Percentiles rank a stretch among this genome's conserved stretches.
These are phyloP conservation scores for Zygnema circumcarinatum DNA, from an alignment of 139 green algal species.

Conservation along the genomic window DNA sequence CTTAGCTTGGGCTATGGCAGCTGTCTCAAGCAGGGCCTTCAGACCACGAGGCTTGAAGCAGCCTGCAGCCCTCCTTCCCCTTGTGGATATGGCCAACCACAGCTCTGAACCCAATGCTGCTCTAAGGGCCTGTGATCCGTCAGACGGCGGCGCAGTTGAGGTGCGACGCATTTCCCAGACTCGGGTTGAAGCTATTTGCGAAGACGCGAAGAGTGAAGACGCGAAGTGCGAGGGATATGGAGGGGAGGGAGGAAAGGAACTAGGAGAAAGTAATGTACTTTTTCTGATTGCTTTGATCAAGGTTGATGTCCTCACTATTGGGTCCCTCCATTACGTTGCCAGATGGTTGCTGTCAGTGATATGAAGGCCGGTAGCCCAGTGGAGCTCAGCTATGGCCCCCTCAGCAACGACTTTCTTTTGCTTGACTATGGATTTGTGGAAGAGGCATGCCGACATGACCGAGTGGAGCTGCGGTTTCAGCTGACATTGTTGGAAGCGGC, in stretches of 20 bases:
- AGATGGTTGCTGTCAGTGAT: constrained; percentile 19
- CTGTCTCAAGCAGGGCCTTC: constrained; percentile 40
- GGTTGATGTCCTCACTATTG: no score
- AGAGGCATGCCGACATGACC: constrained; percentile 76
- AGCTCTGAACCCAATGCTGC: constrained; percentile 9
- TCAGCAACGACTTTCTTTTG: constrained; percentile 88
- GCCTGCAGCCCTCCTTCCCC: constrained; percentile 22
- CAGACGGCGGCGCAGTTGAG: background rate
- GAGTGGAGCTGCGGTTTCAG: constrained; percentile 80
- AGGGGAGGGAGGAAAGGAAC: no score
- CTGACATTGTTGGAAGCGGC: constrained; percentile 26
- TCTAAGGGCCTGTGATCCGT: background rate
- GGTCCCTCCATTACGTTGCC: no score
- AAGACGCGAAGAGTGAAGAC: no score
- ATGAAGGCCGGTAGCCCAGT: constrained; percentile 68
- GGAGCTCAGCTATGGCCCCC: constrained; percentile 78
- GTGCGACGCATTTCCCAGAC: no score
- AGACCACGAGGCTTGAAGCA: constrained; percentile 54
- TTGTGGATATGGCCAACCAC: constrained; percentile 54
- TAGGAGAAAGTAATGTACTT: no score
- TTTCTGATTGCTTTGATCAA: no score
- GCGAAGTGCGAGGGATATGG: no score
- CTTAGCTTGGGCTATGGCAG: constrained; percentile 39
- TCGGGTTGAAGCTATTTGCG: no score
- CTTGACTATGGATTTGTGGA: constrained; percentile 90